Base-by-base conservation (phyloP, 345 rosid genomes). In the Pseudoturritis turrita region DNA sequence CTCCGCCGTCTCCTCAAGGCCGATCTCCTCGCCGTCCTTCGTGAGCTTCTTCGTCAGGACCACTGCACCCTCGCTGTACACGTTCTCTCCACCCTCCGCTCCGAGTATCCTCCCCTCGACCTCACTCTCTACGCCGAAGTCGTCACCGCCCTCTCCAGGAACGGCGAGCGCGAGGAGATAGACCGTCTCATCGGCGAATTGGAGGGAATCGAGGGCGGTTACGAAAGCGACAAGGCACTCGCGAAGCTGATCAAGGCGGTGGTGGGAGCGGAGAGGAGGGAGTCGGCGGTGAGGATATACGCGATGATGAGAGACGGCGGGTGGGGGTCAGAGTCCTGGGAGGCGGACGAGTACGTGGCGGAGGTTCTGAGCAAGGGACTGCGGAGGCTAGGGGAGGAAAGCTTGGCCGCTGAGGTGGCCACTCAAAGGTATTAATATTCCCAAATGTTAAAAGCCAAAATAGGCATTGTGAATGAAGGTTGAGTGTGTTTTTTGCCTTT, bases 1-100 rank as follows among this genome's bases (percentile, higher is more conserved):
- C 93, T 93, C 76, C 64, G 93, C 33, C 98, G 97, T 77, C 93
- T 93, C 52, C 73, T 93, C 9, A 90, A 87, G 63, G 53, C 85
- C 7, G 96, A 86, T 75, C 88, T 91, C 73, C 55, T 86, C 18
- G 68, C 93, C 33, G 72, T 84, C 55, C 78, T 86, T 11, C 87
- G 89, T 3, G 97, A 95, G 84, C 93, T 95, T 77, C 90, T 95
- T 6, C 90, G 96, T 3, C 98, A 91, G 66, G 91, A 85, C 55
- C 79, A 76, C 57, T 87, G 93, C 78, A 26, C 72, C 22, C 85
- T 89, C 68, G 96, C 94, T 29, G 81, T 95, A 71, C 87, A 75
- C 79, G 98, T 83, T 15, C 88, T 87, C 81, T 81, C 85, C 82
- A 79, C 78, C 44, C 43, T 87, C 77, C 84, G 86, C 2, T 64